A percentile compares a stretch with the other conserved stretches of the same genome.
phyloP scores from a whole-genome alignment of 2,329 filamentous ascomycete genomes.

The Pseudogymnoascus sp. region DNA sequence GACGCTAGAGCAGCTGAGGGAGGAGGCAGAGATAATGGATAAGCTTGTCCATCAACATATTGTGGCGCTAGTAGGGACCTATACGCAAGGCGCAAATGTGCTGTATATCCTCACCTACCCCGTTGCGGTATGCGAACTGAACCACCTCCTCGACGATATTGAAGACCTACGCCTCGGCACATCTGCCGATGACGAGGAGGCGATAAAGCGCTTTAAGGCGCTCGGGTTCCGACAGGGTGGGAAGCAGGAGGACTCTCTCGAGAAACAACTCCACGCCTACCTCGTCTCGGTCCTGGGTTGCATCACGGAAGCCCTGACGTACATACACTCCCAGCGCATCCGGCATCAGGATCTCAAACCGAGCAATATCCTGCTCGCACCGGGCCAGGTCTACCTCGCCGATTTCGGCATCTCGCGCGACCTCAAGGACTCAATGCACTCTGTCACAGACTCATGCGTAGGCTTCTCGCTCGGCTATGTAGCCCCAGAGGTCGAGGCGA shows the following conservation, averaged over 20 bases:
- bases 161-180: slow-evolving; percentile 33
- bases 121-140: slow-evolving; percentile 38
- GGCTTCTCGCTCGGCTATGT: slow-evolving; percentile 38
- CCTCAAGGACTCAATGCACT: slow-evolving; percentile 37
- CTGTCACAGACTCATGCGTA: slow-evolving; percentile 32
- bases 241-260: slow-evolving; percentile 9
- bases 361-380: slow-evolving; percentile 38
- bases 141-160: slow-evolving; percentile 35
- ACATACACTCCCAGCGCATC: slow-evolving; percentile 35
- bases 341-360: slow-evolving; percentile 42
- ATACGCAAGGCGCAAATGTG: slow-evolving; percentile 32
- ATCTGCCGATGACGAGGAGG: slow-evolving; percentile 32
- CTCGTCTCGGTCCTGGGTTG: slow-evolving; percentile 34
- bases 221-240: slow-evolving; percentile 33
- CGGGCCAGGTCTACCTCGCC: slow-evolving; percentile 38
- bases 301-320: slow-evolving; percentile 34
- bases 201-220: slow-evolving; percentile 30
- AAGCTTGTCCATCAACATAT: slow-evolving; percentile 40
- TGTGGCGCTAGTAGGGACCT: slow-evolving; percentile 39
- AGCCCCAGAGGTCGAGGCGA: slow-evolving; percentile 35
- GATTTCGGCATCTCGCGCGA: slow-evolving; percentile 43
- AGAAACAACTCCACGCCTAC: slow-evolving; percentile 12
- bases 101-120: slow-evolving; percentile 41
- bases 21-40: slow-evolving; percentile 40
- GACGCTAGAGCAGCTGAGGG: slow-evolving; percentile 33